Evolutionary conservation across 2,329 filamentous ascomycete species (phyloP), one percentile per base, ranked within the genome.

Genomic region (Penicillium sp.): DNA sequence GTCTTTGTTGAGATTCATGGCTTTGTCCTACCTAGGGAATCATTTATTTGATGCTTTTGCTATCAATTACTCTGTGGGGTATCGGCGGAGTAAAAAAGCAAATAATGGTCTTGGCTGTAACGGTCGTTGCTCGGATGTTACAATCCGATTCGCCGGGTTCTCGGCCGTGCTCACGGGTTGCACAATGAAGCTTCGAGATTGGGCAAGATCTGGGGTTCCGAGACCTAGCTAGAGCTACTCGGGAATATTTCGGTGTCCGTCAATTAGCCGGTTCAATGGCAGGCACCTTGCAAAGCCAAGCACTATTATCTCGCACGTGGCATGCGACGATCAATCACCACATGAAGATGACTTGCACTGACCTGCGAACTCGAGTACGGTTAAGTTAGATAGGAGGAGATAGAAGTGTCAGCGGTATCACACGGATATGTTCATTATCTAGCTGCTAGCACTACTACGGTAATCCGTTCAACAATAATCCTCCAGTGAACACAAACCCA

Each of bases 341-440:
- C 39, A 14, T 16, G 16, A 13, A 46, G 24, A 18, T 18, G 31
- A 16, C 14, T 7, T 16, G 40, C 13, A 42, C 28, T 40, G 22
- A 8, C 31, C 9, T 28, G 4, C 27, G 8, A 28, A 28, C 10
- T 28, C 27, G 9, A 28, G 8, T 11, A 28, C 9, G n/a, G 10
- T 9, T 10, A 36, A 18, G n/a, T 8, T 18, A 18, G 30, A 16
- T 16, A 1, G 14, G 6, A 35, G 18, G 31, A 6, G 5, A 18
- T 36, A 8, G 25, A 27, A 8, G 27, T 18, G 8, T 18, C 33
- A 36, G 9, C 33, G 25, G 38, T 25, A 25, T 41, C 39, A n/a
- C 22, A 48, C 20, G 42, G 55, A 43, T 58, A 60, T 60, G 56
- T 58, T 52, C 58, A 60, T 60, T 61, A 53, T 53, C 47, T 60